Evolutionary conservation across 2,329 filamentous ascomycete genomes (phyloP), one percentile per base, ranked within the genome.

Genomic region (Aspergillus clavatus): DNA sequence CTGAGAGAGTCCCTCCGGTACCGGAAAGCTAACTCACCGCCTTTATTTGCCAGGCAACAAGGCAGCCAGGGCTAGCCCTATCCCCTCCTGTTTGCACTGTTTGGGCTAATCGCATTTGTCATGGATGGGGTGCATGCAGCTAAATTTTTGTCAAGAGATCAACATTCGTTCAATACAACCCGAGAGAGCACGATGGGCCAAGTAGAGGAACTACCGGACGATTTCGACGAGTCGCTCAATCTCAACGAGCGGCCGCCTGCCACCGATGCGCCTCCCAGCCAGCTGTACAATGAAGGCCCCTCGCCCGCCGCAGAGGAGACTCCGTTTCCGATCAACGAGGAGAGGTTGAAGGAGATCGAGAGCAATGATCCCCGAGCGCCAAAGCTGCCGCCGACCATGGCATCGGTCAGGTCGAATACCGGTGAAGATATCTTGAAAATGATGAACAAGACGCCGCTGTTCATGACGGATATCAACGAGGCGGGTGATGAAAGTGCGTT

Each of bases 401-500:
- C 77, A 14, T 75, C 75, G 2, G 70, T 80, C 36, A 76, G 74
- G 48, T 72, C 75, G 44, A 74, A 81, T 59, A 74, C 75, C 4
- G 72, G 72, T 1, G 79, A 83, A 38, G 80, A 86, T 53, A 69
- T 87, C 27, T 60, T 83, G 31, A 71, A 74, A 38, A 79, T 84
- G 57, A 74, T 87, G 70, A 86, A 85, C 60, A 80, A 82, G 53
- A 77, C 79, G 38, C 93, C 93, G 5, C 78, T 98, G 28, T 98
- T 98, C 76, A 98, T 98, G 93, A 97, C 89, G 23, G 84, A 87
- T 55, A 77, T 96, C 26, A 87, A 80, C 47, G 77, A 80, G 47
- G 77, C 76, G 10, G 76, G 75, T 42, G 77, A 76, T 46, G 75
- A 76, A 50, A 75, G 77, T 72, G 60, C 22, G 66, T 58, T 8